Evolutionary conservation across 306 rosid species (phyloP), one percentile per base, ranked within the genome.

Genomic region (Datisca glomerata): DNA sequence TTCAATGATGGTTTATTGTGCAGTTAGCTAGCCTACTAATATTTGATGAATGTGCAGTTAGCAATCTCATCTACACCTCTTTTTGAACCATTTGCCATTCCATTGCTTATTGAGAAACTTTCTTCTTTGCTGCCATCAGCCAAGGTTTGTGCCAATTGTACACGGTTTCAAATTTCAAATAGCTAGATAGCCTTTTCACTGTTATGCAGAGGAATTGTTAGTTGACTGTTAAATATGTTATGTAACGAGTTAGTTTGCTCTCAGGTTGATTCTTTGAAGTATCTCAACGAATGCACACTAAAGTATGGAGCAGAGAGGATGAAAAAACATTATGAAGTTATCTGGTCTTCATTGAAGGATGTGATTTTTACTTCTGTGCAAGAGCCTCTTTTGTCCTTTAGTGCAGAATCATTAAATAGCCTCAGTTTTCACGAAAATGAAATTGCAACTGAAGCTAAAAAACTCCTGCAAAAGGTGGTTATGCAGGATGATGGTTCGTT

Each of bases 181-280:
- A 21, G 40, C 13, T 37, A 12, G n/a, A 23, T 41, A 12, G 25
- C 21, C 18, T 27, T 25, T 20, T 28, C 25, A 13, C 21, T 41
- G 29, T 11, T 24, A 16, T 24, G 49, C 49, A 22, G 25, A 40
- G 4, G 35, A 24, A 14, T 53, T 52, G 28, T 14, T 17, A 8
- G 2, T 7, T 27, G 13, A 41, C 8, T 41, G 21, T 17, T 22
- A 21, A 21, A 16, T 31, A 38, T 29, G 19, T 20, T 24, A 17
- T 35, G 13, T 55, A 48, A 44, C 63, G 53, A 21, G 37, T 58
- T 61, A 56, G 32, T 43, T 13, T 51, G 48, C 52, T n/a, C 24
- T 43, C 72, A 89, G 97, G 70, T 89, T 47, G 97, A 89, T 70
- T 89, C 97, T 52, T 64, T 89, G 60, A 81, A 70, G 70, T 89